Base-by-base conservation (phyloP, 169 alveolate species). In the Eimeria sp. region DNA sequence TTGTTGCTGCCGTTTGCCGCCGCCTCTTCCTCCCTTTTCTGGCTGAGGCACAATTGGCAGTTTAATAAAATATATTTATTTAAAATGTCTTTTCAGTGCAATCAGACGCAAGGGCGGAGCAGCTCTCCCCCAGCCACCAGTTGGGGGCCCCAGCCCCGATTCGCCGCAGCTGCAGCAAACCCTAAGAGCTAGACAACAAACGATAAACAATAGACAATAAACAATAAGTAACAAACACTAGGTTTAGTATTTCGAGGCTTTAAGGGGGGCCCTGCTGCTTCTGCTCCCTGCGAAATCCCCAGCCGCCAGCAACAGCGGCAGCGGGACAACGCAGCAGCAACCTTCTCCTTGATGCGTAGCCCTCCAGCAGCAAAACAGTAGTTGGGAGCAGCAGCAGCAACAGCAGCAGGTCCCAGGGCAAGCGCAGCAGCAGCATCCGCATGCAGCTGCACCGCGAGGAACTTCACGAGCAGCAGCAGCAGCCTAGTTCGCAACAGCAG, bases 131-230 rank as follows among this genome's bases (percentile, higher is more conserved):
- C 20, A 20, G 71, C 71, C 27, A 0, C 71, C 8, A 25, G 77
- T n/a, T n/a, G 13, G 80, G 80, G 80, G 80, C 80, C 80, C 80
- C 80, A 71, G 80, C 80, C 80, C 80, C 80, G 80, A 71, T 71
- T 0, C 27, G n/a, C 76, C 10, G 46, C 46, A 16, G 18, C 80
- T 33, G 80, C 80, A 30, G 80, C 80, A 33, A 33, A 71, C 80
- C 80, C 80, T 71, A 71, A 37, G 33, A 52, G 54, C 80, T 71
- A 30, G 27, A 33, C 43, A 66, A 66, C 10, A 6, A n/a, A 66
- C 46, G 27, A n/a, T 66, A 9, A 25, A 66, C 80, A 30, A 71
- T 11, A 71, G 33, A 37, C 80, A 33, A 33, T 71, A 33, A 71
- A 71, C 80, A 37, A 11, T 9, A 11, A 37, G 37, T 23, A 71